Percentiles rank a stretch among this genome's conserved stretches.
phyloP scores from a whole-genome alignment of 257 asterid species.

The Linderniella brevidens region DNA sequence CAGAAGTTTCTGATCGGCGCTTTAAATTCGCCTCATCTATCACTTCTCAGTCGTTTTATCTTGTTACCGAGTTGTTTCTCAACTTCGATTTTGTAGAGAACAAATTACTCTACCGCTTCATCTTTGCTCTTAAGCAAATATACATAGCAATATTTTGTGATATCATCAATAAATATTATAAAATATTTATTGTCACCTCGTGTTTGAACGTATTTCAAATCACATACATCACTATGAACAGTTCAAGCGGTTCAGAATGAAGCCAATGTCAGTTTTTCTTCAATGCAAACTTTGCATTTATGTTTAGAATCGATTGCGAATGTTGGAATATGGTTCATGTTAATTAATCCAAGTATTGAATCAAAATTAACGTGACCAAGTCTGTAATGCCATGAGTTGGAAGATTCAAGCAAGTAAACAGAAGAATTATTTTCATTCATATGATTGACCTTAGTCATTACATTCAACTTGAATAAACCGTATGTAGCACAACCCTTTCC shows the following conservation, averaged over 20 bases:
- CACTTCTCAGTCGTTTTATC: not conserved
- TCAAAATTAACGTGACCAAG: not conserved
- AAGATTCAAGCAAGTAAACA: not conserved
- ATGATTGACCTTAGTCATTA: not conserved
- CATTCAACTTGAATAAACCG: not conserved
- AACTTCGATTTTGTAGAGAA: not conserved
- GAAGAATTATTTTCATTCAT: not conserved
- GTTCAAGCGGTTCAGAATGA: not conserved
- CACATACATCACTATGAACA: not conserved
- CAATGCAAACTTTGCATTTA: not conserved
- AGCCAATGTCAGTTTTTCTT: not conserved
- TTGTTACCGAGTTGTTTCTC: not conserved
- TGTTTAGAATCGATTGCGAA: not conserved
- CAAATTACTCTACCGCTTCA: not conserved
- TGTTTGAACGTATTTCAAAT: not conserved
- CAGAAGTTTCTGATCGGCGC: not conserved
- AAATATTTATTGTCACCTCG: not conserved
- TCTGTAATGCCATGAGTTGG: not conserved
- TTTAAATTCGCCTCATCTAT: not conserved
- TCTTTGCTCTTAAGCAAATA: conserved; percentile 1
- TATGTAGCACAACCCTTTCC: not conserved
- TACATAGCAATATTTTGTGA: not conserved
- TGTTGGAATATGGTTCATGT: not conserved
- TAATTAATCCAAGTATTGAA: not conserved
- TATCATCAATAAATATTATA: not conserved